Conservation (phyloP, 305 asterid species). For the Solanum hybrid region DNA sequence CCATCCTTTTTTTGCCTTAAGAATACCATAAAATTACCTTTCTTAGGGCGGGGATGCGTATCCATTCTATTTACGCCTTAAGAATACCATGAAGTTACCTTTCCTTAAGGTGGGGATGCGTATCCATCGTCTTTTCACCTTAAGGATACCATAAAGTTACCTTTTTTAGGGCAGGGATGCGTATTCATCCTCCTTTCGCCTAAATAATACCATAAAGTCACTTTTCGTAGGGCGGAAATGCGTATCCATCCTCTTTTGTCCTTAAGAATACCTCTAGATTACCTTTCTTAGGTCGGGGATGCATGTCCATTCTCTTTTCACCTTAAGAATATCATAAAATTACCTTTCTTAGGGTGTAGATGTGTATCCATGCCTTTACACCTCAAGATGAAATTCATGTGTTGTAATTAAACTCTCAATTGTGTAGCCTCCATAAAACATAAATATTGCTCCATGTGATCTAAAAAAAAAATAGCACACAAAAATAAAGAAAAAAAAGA, state of each 20-base stretch:
- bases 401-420: background rate
- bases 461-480: background rate
- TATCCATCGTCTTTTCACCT: too few relatives aligned
- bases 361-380: background rate
- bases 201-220: too few relatives aligned
- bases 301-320: background rate
- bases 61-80: too few relatives aligned
- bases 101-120: too few relatives aligned
- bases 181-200: too few relatives aligned
- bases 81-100: too few relatives aligned
- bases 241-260: background rate
- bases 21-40: too few relatives aligned
- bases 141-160: too few relatives aligned
- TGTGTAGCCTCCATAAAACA: background rate
- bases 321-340: background rate
- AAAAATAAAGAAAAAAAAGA: background rate
- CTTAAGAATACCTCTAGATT: background rate
- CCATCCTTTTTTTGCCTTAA: too few relatives aligned
- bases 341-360: background rate
- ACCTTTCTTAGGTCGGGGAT: background rate
- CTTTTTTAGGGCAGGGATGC: too few relatives aligned
- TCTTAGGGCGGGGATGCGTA: too few relatives aligned
- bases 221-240: too few relatives aligned
- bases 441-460: background rate
- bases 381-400: background rate